Evolutionary conservation across 2,329 filamentous ascomycete genomes (phyloP), one percentile per base, ranked within the genome.

Genomic region (Neurospora crassa): DNA sequence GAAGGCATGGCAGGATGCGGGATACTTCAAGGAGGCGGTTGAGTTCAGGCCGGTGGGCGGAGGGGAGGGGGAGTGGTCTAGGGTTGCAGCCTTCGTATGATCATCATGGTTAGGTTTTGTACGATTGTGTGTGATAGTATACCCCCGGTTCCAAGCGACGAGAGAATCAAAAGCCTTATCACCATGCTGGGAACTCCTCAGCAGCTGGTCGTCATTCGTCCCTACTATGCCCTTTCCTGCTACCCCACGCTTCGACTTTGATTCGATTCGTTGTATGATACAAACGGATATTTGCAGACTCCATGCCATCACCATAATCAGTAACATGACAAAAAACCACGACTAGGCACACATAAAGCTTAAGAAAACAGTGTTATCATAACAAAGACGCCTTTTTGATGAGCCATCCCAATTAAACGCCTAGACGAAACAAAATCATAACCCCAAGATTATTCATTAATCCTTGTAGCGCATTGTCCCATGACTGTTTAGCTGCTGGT

Each of bases 21-120:
- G 96, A 2, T 98, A 98, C 79, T 99, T 99, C 81, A 91, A 90
- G 14, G 91, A 96, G 74, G 93, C 92, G 0, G 93, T 97, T 34
- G 95, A 94, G 79, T 94, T 95, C 76, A 86, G 89, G 74, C 84
- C 81, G 72, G 86, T 82, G 7, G 88, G 86, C 12, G 84, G 86
- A 67, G 85, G 86, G 34, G 83, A 81, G 29, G 80, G 80, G 12
- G 53, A 41, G 6, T 77, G 76, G 76, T 73, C 69, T 3, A 73
- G 72, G 63, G 68, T 73, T 42, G 75, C 73, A 12, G 72, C 71
- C 3, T 80, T 80, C 76, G 73, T 75, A 68, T 77, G 67, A 75
- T 37, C 63, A 53, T 37, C 6, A 7, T 29, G 47, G 47, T 53
- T 16, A 8, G 47, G 12, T 34, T 63, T 37, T 63, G 53, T 63